phyloP scores from a whole-genome alignment of 2,329 filamentous ascomycete genomes.

The Ceratocystis variospora region DNA sequence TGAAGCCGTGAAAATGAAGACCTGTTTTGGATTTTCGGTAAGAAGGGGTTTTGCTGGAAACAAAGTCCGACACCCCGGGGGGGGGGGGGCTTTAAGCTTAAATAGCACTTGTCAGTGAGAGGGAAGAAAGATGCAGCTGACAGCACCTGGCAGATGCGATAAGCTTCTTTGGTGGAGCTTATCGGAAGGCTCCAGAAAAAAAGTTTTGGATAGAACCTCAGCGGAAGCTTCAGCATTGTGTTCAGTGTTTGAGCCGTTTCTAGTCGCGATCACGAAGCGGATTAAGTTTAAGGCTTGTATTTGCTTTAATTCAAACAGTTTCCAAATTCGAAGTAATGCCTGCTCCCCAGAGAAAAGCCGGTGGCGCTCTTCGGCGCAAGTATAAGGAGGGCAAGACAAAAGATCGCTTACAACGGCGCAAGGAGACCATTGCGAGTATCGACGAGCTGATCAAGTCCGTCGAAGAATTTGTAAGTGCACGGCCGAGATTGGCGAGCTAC shows the following conservation, averaged over 20 bases:
- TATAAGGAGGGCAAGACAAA: slow-evolving; percentile 19
- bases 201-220: slow-evolving; percentile 9
- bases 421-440: slow-evolving; percentile 31
- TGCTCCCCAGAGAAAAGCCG: slow-evolving; percentile 12
- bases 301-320: background rate
- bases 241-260: background rate
- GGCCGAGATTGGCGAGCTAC: background rate
- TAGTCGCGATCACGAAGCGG: background rate
- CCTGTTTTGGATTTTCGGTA: background rate
- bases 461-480: slow-evolving; percentile 29
- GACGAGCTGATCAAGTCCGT: slow-evolving; percentile 29
- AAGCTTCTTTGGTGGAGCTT: slow-evolving; percentile 16
- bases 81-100: background rate
- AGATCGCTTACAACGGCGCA: slow-evolving; percentile 24
- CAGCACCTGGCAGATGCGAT: background rate
- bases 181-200: slow-evolving; percentile 18
- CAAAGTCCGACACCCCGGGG: background rate
- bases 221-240: background rate
- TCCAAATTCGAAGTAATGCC: slow-evolving; percentile 6
- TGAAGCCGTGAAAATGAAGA: background rate
- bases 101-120: background rate
- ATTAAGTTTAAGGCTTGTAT: too few relatives aligned
- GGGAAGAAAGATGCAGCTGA: background rate
- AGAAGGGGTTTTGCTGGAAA: background rate
- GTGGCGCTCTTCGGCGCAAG: slow-evolving; percentile 13